phyloP scores from a whole-genome alignment of 2,329 filamentous ascomycete species.

The Annulohypoxylon truncatum region DNA sequence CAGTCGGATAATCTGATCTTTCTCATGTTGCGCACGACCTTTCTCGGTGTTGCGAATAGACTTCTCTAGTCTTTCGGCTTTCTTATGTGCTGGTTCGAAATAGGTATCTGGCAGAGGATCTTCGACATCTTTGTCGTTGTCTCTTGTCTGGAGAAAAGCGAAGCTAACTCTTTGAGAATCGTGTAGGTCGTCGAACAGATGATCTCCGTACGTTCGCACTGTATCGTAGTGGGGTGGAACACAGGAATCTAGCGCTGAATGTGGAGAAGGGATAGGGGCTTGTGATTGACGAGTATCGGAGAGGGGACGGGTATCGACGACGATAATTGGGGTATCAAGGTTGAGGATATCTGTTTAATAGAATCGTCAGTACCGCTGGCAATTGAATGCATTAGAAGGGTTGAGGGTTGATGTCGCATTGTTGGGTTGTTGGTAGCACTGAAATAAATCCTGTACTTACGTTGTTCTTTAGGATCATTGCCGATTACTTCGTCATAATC shows the following conservation, averaged over 20 bases:
- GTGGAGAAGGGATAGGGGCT: conserved; percentile 48
- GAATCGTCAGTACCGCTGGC: conserved; percentile 23
- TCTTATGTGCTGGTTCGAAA: conserved; percentile 67
- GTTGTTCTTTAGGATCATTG: conserved; percentile 80
- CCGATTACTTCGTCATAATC: conserved; percentile 96
- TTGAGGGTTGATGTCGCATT: not conserved
- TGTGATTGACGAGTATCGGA: conserved; percentile 55
- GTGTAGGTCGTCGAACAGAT: conserved; percentile 66
- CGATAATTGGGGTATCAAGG: conserved; percentile 76
- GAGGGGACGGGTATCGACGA: conserved; percentile 66
- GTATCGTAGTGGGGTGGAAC: conserved; percentile 49
- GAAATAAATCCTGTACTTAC: conserved; percentile 62
- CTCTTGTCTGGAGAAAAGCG: conserved; percentile 61
- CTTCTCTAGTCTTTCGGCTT: conserved; percentile 69
- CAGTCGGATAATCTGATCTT: conserved; percentile 71
- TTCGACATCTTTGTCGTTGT: conserved; percentile 56
- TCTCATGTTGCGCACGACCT: conserved; percentile 73
- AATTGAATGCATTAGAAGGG: conserved; percentile 14
- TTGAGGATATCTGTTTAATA: conserved; percentile 74
- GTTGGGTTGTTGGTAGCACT: not conserved
- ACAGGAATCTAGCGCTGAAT: conserved; percentile 40
- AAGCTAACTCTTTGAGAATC: conserved; percentile 69
- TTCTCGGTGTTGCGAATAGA: conserved; percentile 73
- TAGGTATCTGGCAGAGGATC: conserved; percentile 68
- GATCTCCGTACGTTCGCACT: conserved; percentile 67